Evolutionary conservation across 768 basidiomycete genomes (phyloP), one percentile per base, ranked within the genome.

Genomic region (Paxillus ammoniavirescens): DNA sequence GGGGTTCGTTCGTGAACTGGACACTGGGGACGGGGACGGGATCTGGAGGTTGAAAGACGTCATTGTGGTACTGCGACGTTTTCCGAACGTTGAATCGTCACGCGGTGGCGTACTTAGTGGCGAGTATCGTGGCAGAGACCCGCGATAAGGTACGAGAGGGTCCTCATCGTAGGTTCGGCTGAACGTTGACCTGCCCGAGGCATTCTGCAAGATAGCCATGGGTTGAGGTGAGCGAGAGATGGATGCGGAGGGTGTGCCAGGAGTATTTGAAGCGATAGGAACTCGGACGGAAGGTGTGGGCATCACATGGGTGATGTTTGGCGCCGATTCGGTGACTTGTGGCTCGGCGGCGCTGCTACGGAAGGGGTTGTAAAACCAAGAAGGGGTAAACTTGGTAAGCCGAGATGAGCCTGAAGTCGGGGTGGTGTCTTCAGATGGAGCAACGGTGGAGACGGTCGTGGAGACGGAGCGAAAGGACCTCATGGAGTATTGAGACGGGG

Each of bases 321-420:
- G 77, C 5, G 82, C 73, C 13, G 79, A 70, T 5, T 44, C 41
- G 2, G 79, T 78, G 1, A 45, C 21, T 44, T 67, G 63, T 2
- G 86, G 78, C 64, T 89, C 85, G 57, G 79, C 82, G 7, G 79
- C 75, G 1, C 75, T 79, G 53, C 79, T 83, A 33, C 87, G 75
- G 67, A 92, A 91, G 5, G 85, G 80, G 61, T 84, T 88, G 68
- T 90, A 86, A 10, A 91, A 69, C 90, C 90, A 91, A n/a, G 86
- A 77, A 2, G 89, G 81, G 1, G 88, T 75, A 38, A 89, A 75
- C 61, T 83, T 88, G 2, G 87, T 83, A 10, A 71, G 64, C 26
- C 76, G 78, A 6, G 66, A 62, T 40, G 72, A 60, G 18, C 63
- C 60, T 18, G 74, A 58, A 38, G 68, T 65, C 18, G 64, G 64